Evolutionary conservation across 2,329 filamentous ascomycete genomes (phyloP).

Genomic region (Coniochaeta ligniaria): DNA sequence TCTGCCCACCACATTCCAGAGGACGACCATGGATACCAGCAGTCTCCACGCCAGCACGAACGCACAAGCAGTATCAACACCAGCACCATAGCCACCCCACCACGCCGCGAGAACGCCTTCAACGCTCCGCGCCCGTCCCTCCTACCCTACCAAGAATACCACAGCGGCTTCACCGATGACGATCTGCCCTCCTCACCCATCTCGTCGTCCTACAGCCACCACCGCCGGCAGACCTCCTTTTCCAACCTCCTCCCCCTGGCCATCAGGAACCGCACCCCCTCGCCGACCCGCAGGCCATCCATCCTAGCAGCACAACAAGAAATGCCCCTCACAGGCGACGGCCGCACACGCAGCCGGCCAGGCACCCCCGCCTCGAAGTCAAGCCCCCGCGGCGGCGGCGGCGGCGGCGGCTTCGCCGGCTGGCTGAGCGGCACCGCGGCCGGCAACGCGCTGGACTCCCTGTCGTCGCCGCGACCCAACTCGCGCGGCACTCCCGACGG

Average conservation of each 20-base stretch:
- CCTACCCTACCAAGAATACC: slow-evolving; percentile 23
- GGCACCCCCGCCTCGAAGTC: slow-evolving; percentile 15
- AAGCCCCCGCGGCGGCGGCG: slow-evolving; percentile 9
- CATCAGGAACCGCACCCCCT: slow-evolving; percentile 20
- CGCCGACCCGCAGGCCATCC: slow-evolving; percentile 17
- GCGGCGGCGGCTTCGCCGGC: slow-evolving; percentile 21
- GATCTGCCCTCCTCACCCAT: slow-evolving; percentile 10
- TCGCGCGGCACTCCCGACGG: slow-evolving; percentile 16
- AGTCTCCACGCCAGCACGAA: slow-evolving; percentile 10
- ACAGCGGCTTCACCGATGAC: slow-evolving; percentile 21
- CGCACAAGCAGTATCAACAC: slow-evolving; percentile 1
- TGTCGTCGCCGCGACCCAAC: slow-evolving; percentile 3
- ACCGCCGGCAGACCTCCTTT: slow-evolving; percentile 27
- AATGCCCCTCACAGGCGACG: slow-evolving; percentile 36
- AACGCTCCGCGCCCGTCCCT: slow-evolving; percentile 13
- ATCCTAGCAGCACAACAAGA: slow-evolving; percentile 16
- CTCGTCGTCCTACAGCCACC: slow-evolving; percentile 9
- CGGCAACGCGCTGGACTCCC: slow-evolving; percentile 13
- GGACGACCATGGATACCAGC: slow-evolving; percentile 9
- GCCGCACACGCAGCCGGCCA: slow-evolving; percentile 4
- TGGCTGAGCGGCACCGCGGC: slow-evolving; percentile 23
- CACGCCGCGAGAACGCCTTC: slow-evolving; percentile 1
- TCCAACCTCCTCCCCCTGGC: slow-evolving; percentile 24
- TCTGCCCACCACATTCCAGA: neutral
- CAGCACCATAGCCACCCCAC: slow-evolving; percentile 4